Base-by-base conservation (phyloP, 352 stramenopile species). In the Pythium rishiriense region DNA sequence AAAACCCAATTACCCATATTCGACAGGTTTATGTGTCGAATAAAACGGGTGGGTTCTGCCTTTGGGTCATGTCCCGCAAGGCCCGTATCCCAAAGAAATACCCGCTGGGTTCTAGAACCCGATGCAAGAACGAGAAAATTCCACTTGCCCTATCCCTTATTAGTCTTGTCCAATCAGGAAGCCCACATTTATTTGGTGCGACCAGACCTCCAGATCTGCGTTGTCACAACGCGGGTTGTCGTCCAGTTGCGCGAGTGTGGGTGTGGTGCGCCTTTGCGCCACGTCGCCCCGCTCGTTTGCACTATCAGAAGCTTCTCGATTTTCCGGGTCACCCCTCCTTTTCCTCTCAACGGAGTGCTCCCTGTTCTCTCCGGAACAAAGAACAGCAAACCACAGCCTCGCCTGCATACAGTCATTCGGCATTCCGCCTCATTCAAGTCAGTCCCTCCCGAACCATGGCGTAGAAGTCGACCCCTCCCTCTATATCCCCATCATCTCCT, bases 91-190 rank as follows among this genome's bases (percentile, higher is more conserved):
- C n/a, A n/a, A 37, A 37, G 33, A 39, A 39, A 39, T 9, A 39
- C 33, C 33, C 33, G 17, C 33, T 39, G 33, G 33, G 33, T 39
- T 39, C 33, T 39, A 14, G 3, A 29, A 51, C 45, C 33, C n/a
- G 15, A 17, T 14, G 5, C 26, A 62, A 53, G 43, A 26, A 52
- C 14, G 31, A 33, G 55, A 62, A 62, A 46, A 31, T 62, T 62
- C 55, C 5, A 17, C 55, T 19, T 25, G 0, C 55, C 55, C 55
- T 62, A 62, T 0, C 31, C 55, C 5, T 21, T 24, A 24, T 48
- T 8, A 17, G 12, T n/a, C 2, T 37, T 21, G 2, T 4, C 55
- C 55, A 62, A 62, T 62, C 41, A 51, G 14, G 9, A 2, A 3
- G 19, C 55, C 8, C 8, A 2, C 43, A 57, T 56, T 57, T 64